Base-by-base conservation (phyloP, 768 basidiomycete species). In the Pleurotus sapidus region DNA sequence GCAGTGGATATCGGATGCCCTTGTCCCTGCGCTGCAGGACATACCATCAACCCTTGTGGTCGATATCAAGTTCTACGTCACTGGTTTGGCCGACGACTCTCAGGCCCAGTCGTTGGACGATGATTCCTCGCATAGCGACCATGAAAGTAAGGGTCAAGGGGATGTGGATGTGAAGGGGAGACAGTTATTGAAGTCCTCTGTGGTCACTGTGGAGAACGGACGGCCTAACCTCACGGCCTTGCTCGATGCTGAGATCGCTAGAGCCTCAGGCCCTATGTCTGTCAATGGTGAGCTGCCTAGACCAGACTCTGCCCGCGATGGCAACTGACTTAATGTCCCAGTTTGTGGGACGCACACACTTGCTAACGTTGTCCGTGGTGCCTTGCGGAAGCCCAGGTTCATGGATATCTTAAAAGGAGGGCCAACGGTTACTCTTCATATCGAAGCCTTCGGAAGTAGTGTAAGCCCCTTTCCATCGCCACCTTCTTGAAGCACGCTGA, bases 1-100 rank as follows among this genome's bases (percentile, higher is more conserved):
- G 24, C 63, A 66, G 7, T 84, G 82, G 82, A 78, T 84, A 46
- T 67, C 74, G 6, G 70, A 75, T 3, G 62, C 68, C 0, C 71
- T 83, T 7, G 47, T 64, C 5, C 64, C 66, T 42, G 71, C 73
- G 0, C 59, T 77, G 3, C 63, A 65, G 25, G 57, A 67, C 30
- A 57, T 68, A 3, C 72, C 74, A 1, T 23, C 67, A 0, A 65
- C 61, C 18, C 27, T 82, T 24, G 60, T 60, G 0, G 64, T 82
- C 40, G 67, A 72, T 20, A 67, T 82, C 63, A 69, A 69, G 20
- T 63, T 83, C 39, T 77, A 73, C 64, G 63, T 74, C 54, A 83
- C 82, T 4, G 57, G 67, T 11, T 56, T 61, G 24, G 51, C 54
- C 11, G 60, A 57, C 39, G 64, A 66, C 47, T 53, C 63, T 6